Conservation (phyloP, 2,329 filamentous ascomycete species). For the Curvularia verruculosa region DNA sequence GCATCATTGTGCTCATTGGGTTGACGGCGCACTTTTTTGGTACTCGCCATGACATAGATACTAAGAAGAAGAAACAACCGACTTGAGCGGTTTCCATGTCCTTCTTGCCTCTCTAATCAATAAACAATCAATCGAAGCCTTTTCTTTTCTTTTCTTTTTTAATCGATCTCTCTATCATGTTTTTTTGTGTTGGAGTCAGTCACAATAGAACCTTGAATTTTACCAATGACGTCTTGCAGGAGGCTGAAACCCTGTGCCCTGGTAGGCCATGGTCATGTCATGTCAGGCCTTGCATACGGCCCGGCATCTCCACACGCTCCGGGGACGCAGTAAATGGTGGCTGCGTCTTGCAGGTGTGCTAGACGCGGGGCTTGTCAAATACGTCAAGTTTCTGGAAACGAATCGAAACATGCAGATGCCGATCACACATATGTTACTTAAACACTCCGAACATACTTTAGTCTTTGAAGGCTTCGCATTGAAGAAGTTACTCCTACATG, state of each 20-base stretch:
- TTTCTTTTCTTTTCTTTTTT: not conserved
- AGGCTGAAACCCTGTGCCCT: not conserved
- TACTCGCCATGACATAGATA: slow-evolving; percentile 12
- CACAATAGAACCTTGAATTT: not conserved
- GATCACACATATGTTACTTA: not conserved
- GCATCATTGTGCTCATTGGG: slow-evolving; percentile 35
- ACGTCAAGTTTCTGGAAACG: not conserved
- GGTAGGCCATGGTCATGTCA: not conserved
- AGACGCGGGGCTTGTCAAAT: not conserved
- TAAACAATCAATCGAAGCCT: not conserved
- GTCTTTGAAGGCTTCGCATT: slow-evolving; percentile 29
- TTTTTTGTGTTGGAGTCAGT: too few species aligned
- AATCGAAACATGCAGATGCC: not conserved
- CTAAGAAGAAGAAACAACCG: slow-evolving; percentile 10
- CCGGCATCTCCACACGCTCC: slow-evolving; percentile 4
- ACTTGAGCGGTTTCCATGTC: not conserved
- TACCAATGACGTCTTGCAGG: not conserved
- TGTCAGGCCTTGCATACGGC: slow-evolving; percentile 1
- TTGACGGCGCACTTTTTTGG: slow-evolving; percentile 29
- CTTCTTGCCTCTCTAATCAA: not conserved
- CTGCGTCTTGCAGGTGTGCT: not conserved
- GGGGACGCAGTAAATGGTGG: not conserved
- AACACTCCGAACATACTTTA: not conserved
- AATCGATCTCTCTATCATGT: too few species aligned
- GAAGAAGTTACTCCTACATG: slow-evolving; percentile 42